Conservation (phyloP, 1,284 basidiomycete species). For the Xerocomus minutiporus region DNA sequence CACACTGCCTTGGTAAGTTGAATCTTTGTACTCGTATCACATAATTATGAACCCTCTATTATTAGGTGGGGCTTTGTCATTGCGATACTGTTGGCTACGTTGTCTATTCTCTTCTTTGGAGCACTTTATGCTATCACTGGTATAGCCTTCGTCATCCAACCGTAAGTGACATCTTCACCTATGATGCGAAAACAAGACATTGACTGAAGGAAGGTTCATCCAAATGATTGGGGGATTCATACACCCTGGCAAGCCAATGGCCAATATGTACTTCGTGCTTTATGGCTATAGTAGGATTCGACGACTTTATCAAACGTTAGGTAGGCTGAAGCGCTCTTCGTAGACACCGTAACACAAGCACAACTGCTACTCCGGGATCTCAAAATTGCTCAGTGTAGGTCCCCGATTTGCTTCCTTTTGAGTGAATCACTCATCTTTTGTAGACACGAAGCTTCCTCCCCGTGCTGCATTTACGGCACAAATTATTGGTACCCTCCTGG, state of each 20-base stretch:
- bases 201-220: constrained; percentile 34
- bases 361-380: constrained; percentile 47
- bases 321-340: constrained; percentile 2
- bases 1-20: constrained; percentile 48
- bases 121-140: constrained; percentile 53
- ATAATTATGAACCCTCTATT: neutral
- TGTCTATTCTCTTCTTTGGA: constrained; percentile 48
- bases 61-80: constrained; percentile 36
- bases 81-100: constrained; percentile 36
- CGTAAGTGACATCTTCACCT: constrained; percentile 36
- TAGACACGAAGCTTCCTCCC: constrained; percentile 63
- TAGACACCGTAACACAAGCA: constrained; percentile 44
- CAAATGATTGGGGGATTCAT: constrained; percentile 61
- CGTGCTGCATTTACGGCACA: constrained; percentile 62
- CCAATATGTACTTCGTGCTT: constrained; percentile 56
- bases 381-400: constrained; percentile 56
- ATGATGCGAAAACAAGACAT: constrained; percentile 21
- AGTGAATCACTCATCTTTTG: neutral
- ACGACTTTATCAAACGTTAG: neutral
- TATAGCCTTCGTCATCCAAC: constrained; percentile 33
- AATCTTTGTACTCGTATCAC: neutral
- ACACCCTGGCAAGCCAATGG: constrained; percentile 55
- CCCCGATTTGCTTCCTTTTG: neutral
- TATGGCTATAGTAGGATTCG: constrained; percentile 42
- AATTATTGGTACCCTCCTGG: constrained; percentile 45